These are phyloP conservation scores for Yamadazyma diddensiae DNA, from an alignment of 1,139 yeast species.

Conservation along the genomic window DNA sequence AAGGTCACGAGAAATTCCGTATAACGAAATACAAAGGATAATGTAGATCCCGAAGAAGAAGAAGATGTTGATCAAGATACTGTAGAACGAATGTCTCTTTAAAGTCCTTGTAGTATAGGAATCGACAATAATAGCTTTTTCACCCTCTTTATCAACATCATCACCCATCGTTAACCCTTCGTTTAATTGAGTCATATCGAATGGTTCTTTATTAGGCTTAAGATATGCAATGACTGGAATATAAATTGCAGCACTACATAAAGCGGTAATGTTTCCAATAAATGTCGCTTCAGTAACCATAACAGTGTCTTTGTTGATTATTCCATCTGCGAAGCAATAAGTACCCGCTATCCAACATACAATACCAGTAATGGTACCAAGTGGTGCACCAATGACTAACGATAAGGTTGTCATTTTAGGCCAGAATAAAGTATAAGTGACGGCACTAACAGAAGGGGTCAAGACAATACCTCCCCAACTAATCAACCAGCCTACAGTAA, in stretches of 20 bases:
- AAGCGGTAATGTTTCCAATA: conserved; percentile 33
- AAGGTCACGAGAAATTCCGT: conserved; percentile 29
- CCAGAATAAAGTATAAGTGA: conserved; percentile 40
- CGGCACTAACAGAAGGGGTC: conserved; percentile 35
- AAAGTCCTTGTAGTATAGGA: conserved; percentile 20
- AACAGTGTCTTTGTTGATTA: conserved; percentile 21
- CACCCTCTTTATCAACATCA: conserved; percentile 31
- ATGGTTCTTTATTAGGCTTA: conserved; percentile 23
- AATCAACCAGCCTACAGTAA: conserved; percentile 29
- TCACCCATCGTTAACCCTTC: conserved; percentile 26
- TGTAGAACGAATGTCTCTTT: conserved; percentile 20
- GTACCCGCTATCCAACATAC: conserved; percentile 44
- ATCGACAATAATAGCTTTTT: conserved; percentile 19
- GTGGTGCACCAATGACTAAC: conserved; percentile 42
- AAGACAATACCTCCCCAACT: conserved; percentile 31
- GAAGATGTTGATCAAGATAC: conserved; percentile 20
- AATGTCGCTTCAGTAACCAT: conserved; percentile 28
- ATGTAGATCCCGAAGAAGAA: conserved; percentile 27
- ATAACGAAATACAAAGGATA: conserved; percentile 19
- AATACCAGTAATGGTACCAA: conserved; percentile 45
- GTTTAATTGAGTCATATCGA: conserved; percentile 19
- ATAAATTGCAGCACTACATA: conserved; percentile 22
- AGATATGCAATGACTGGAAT: conserved; percentile 22
- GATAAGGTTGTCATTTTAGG: conserved; percentile 44
- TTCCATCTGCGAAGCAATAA: conserved; percentile 19